phyloP scores from a whole-genome alignment of 1,284 basidiomycete species.

The Malassezia vespertilionis region DNA sequence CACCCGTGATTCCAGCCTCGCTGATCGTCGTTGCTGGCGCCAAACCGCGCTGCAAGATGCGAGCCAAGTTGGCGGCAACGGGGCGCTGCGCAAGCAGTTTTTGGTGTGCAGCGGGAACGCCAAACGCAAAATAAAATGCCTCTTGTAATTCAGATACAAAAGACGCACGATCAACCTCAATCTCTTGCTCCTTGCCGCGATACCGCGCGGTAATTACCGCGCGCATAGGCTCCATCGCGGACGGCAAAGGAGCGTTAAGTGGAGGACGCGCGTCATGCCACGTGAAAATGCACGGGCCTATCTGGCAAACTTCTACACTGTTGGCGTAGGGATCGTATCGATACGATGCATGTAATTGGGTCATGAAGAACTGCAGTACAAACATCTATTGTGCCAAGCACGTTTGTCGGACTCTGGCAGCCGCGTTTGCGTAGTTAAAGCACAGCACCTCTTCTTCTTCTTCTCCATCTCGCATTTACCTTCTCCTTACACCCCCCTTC shows the following conservation, averaged over 20 bases:
- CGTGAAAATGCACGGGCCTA: no score
- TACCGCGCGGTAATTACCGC: not conserved
- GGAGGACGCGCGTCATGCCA: no score
- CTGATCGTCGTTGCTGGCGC: not conserved
- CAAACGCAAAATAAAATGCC: not conserved
- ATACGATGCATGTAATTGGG: no score
- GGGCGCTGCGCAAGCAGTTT: conserved; percentile 6
- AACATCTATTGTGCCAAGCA: no score
- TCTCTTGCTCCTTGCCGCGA: not conserved
- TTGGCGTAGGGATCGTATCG: no score
- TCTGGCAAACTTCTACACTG: no score
- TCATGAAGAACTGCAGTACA: no score
- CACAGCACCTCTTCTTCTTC: no score
- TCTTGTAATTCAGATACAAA: conserved; percentile 2
- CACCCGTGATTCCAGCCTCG: not conserved
- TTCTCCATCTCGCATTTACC: not conserved
- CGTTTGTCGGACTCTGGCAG: no score
- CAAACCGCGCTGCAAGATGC: not conserved
- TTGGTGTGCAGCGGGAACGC: conserved; percentile 6
- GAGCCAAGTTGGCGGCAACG: not conserved
- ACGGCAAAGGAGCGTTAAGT: no score
- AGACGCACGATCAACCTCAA: not conserved
- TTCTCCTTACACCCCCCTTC: not conserved
- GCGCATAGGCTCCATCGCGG: no score
- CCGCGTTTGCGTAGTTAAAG: no score